These are phyloP conservation scores for Leptodermis oblonga DNA, from an alignment of 257 asterid species.

Conservation along the genomic window DNA sequence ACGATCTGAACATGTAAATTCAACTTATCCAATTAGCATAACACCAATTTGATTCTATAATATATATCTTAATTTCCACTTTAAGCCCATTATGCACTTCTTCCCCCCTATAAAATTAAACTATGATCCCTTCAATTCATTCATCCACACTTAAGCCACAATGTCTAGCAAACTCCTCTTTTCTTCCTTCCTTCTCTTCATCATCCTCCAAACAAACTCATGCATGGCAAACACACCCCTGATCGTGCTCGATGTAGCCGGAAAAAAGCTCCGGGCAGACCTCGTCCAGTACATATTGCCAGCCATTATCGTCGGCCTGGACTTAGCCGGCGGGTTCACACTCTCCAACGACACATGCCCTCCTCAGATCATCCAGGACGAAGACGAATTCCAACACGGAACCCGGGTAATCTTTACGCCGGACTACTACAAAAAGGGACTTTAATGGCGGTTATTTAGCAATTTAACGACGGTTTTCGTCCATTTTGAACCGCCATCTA, in stretches of 20 bases:
- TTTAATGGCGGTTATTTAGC: too few relatives aligned
- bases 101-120: background rate
- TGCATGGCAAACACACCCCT: conserved; percentile 10
- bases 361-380: conserved; percentile 4
- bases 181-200: conserved; percentile 5
- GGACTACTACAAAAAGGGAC: too few relatives aligned
- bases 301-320: background rate
- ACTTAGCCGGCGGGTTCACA: conserved; percentile 1
- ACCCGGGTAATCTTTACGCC: background rate
- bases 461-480: too few relatives aligned
- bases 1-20: background rate
- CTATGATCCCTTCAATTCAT: background rate
- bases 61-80: background rate
- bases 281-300: conserved; percentile 14
- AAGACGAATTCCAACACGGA: background rate
- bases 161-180: conserved; percentile 21
- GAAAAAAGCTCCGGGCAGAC: conserved; percentile 10
- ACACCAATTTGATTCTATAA: background rate
- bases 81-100: background rate
- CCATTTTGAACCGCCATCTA: too few relatives aligned
- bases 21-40: background rate
- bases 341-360: background rate
- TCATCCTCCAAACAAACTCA: conserved; percentile 10
- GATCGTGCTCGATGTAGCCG: conserved; percentile 7
- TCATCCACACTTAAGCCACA: too few relatives aligned